Conservation (phyloP, 257 asterid genomes). For the Cruciata laevipes region DNA sequence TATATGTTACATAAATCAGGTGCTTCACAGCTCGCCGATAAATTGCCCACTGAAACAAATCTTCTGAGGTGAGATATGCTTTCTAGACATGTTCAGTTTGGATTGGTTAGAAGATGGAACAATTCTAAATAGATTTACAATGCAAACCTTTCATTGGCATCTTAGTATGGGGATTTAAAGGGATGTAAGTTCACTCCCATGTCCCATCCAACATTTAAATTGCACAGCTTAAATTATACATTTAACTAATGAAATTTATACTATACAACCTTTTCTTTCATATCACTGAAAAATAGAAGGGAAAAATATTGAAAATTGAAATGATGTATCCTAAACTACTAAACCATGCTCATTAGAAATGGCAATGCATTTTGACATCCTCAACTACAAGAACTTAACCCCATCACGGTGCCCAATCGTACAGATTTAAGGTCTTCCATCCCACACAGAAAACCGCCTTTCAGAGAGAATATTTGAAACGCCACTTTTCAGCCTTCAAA, state of each 20-base stretch:
- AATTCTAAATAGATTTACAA: background rate
- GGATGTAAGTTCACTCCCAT: background rate
- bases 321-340: slow-evolving; percentile 3
- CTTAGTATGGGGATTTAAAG: background rate
- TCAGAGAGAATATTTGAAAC: background rate
- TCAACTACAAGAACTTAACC: background rate
- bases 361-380: background rate
- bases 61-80: background rate
- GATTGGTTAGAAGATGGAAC: too few relatives aligned
- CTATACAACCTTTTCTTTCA: background rate
- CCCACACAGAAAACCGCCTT: background rate
- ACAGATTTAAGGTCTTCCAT: background rate
- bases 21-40: background rate
- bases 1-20: too few relatives aligned
- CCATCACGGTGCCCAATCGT: slow-evolving; percentile 1
- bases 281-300: background rate
- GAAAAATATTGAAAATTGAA: background rate
- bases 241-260: background rate
- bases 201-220: background rate
- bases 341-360: too few relatives aligned
- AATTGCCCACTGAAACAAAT: background rate
- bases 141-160: background rate
- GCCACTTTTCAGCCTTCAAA: background rate
- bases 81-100: too few relatives aligned
- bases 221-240: background rate